Percentiles rank a stretch among this genome's conserved stretches.
These are phyloP conservation scores for Porodaedalea pini DNA, from an alignment of 1,284 basidiomycete species.

Conservation along the genomic window DNA sequence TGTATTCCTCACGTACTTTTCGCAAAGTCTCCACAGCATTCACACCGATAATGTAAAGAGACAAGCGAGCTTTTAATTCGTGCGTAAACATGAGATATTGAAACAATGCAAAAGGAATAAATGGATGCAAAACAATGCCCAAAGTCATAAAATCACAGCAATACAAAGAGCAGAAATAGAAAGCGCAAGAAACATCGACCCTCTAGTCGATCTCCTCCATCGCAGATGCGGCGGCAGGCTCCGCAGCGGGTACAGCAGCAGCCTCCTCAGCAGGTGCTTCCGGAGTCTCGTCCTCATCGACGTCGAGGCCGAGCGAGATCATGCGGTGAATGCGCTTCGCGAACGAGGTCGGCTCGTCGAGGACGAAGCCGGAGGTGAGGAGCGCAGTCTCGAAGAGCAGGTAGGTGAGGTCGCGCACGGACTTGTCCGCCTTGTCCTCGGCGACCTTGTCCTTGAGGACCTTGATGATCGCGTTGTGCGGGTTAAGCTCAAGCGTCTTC, in stretches of 20 bases:
- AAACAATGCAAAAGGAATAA: conserved; percentile 2
- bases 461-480: conserved; percentile 90
- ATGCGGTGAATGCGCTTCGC: conserved; percentile 96
- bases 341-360: conserved; percentile 94
- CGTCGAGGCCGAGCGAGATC: conserved; percentile 87
- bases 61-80: conserved; percentile 3
- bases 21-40: too few species aligned
- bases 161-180: conserved; percentile 10
- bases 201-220: conserved; percentile 85
- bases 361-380: conserved; percentile 90
- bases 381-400: conserved; percentile 96
- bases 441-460: conserved; percentile 94
- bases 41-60: neutral
- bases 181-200: conserved; percentile 14
- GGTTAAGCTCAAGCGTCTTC: conserved; percentile 99
- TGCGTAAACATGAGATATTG: conserved; percentile 6
- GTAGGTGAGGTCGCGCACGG: conserved; percentile 93
- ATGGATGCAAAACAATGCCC: conserved; percentile 12
- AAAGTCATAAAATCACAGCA: conserved; percentile 6
- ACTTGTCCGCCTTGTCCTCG: conserved; percentile 98
- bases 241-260: conserved; percentile 49
- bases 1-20: neutral
- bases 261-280: conserved; percentile 33
- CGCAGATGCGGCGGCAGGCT: conserved; percentile 54
- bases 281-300: conserved; percentile 63